A percentile compares a stretch with the other conserved stretches of the same genome.
Conservation (phyloP, 306 rosid genomes). For the Myrica gale region DNA sequence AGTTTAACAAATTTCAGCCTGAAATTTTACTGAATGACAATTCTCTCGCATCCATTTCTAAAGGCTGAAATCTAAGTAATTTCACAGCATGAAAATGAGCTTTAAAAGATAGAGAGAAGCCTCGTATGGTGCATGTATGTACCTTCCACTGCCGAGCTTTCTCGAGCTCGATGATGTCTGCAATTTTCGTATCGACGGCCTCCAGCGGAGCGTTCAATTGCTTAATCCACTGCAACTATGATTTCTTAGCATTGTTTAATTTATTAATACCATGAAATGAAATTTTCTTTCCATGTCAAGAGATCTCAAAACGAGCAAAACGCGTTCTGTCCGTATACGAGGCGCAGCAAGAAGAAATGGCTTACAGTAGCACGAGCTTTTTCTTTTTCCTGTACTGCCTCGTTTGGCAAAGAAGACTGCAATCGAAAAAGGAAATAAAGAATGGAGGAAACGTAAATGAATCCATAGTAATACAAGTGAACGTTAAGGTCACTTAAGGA, state of each 20-base stretch:
- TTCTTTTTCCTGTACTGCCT: slow-evolving; percentile 47
- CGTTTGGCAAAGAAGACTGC: slow-evolving; percentile 61
- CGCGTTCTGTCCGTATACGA: neutral
- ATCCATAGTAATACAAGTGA: neutral
- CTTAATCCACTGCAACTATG: slow-evolving; percentile 63
- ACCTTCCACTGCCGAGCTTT: slow-evolving; percentile 96
- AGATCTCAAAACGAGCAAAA: neutral
- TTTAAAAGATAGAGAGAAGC: neutral
- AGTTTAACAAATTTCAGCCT: neutral
- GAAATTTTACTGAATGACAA: neutral
- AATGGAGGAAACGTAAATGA: neutral
- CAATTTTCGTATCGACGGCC: slow-evolving; percentile 71
- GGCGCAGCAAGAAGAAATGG: neutral
- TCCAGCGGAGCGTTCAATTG: slow-evolving; percentile 81
- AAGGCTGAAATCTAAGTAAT: neutral
- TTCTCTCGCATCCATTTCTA: neutral
- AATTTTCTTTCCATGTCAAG: too few relatives aligned
- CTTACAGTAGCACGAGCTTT: slow-evolving; percentile 60
- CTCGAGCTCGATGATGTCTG: slow-evolving; percentile 82
- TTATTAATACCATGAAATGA: too few relatives aligned
- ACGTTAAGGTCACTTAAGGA: neutral
- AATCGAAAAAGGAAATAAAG: slow-evolving; percentile 16
- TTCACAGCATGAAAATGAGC: neutral
- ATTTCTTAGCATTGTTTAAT: neutral
- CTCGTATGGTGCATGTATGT: neutral